A percentile compares a stretch with the other conserved stretches of the same genome.
phyloP scores from a whole-genome alignment of 179 eudicot species.

The Carnegiea gigantea region DNA sequence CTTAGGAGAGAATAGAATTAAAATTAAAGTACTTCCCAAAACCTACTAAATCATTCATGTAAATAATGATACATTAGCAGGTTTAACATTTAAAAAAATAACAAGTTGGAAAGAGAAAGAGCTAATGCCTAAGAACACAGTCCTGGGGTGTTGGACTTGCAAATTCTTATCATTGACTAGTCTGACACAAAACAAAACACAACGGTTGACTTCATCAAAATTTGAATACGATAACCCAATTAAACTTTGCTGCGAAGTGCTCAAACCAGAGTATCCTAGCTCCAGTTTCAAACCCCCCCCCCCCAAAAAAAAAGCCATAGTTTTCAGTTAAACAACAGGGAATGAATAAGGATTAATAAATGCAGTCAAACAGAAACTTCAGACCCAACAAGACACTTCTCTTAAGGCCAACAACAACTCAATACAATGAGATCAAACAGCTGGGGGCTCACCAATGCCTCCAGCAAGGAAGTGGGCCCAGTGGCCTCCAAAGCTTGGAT shows the following conservation, averaged over 20 bases:
- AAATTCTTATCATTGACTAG: too few relatives aligned
- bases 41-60: neutral
- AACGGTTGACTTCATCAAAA: neutral
- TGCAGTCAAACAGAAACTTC: neutral
- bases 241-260: neutral
- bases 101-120: neutral
- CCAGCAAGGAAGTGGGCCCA: slow-evolving; percentile 95
- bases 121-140: neutral
- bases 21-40: too few relatives aligned
- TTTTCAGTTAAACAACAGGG: neutral
- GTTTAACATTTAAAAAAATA: neutral
- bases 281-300: neutral
- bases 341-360: neutral
- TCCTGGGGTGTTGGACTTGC: too few relatives aligned
- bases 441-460: slow-evolving; percentile 59
- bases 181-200: neutral
- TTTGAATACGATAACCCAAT: neutral
- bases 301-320: neutral
- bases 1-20: neutral
- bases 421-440: slow-evolving; percentile 10
- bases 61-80: neutral
- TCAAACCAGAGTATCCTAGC: neutral
- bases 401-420: neutral
- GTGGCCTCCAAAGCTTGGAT: slow-evolving; percentile 76
- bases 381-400: neutral